These are phyloP conservation scores for Nitzschia sp. DNA, from an alignment of 108 stramenopile species.

Conservation along the genomic window DNA sequence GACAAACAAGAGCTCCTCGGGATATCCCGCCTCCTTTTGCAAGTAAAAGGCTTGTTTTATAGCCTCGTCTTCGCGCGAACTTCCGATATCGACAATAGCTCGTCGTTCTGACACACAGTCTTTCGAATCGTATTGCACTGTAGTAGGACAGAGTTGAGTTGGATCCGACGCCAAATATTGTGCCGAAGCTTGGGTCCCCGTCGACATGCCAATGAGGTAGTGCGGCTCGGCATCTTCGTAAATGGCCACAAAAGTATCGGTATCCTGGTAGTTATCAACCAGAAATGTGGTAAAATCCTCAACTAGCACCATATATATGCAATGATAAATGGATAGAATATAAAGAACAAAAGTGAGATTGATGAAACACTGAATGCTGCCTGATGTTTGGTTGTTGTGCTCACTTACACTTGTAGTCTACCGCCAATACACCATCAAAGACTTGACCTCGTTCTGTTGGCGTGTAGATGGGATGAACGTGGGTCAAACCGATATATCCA, in stretches of 20 bases:
- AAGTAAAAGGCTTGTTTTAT: constrained; percentile 21
- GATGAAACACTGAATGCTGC: not conserved
- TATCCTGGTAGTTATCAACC: constrained; percentile 19
- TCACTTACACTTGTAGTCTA: constrained; percentile 36
- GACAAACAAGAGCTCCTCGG: constrained; percentile 21
- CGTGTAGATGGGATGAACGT: constrained; percentile 31
- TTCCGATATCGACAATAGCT: constrained; percentile 10
- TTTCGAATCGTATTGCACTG: not conserved
- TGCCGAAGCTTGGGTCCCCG: constrained; percentile 17
- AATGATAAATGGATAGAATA: no score
- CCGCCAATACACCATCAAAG: constrained; percentile 44
- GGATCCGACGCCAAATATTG: constrained; percentile 14
- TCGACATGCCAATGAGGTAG: constrained; percentile 41
- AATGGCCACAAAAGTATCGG: constrained; percentile 22
- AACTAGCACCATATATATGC: no score
- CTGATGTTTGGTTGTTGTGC: not conserved
- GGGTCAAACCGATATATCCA: constrained; percentile 29
- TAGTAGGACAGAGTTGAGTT: constrained; percentile 15
- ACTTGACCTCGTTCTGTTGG: constrained; percentile 12
- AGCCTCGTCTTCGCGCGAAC: constrained; percentile 11
- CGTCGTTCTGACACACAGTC: constrained; percentile 28
- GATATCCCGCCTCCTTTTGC: constrained; percentile 20
- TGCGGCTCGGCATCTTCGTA: constrained; percentile 40
- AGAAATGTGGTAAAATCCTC: constrained; percentile 23
- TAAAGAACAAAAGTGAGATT: not conserved